These are phyloP conservation scores for Ammopiptanthus mongolicus DNA, from an alignment of 306 rosid species.

Conservation along the genomic window DNA sequence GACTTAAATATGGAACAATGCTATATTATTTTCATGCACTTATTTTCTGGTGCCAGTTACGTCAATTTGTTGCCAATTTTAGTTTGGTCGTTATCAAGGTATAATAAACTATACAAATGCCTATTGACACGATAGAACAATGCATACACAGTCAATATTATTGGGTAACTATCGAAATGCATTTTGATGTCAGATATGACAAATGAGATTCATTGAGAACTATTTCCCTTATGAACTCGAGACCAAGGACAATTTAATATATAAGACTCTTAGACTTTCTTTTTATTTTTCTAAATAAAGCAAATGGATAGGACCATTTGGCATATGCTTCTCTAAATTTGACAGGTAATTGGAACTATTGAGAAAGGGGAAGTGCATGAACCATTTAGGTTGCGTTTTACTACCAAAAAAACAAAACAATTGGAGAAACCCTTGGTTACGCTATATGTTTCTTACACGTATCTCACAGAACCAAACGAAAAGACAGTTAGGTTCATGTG, in stretches of 20 bases:
- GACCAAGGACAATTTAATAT: background rate
- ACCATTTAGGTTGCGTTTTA: background rate
- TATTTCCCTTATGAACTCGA: background rate
- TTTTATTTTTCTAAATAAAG: background rate
- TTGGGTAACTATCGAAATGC: background rate
- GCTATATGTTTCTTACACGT: constrained; percentile 2
- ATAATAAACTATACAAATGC: background rate
- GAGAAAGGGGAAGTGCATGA: background rate
- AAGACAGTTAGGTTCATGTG: constrained; percentile 11
- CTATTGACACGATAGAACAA: background rate
- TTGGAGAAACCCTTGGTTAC: background rate
- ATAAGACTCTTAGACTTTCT: background rate
- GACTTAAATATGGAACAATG: too few species aligned
- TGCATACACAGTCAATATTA: background rate
- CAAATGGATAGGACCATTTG: background rate
- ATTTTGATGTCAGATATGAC: background rate
- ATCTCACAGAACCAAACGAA: too few species aligned
- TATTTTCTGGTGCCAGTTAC: background rate
- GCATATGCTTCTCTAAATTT: background rate
- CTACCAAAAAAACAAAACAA: background rate
- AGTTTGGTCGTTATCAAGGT: background rate
- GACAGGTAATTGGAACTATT: background rate
- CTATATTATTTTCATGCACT: too few species aligned
- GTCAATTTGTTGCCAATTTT: background rate
- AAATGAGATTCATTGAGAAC: background rate